phyloP scores from a whole-genome alignment of 176 grass and related monocot species.

The Ensete glaucum region DNA sequence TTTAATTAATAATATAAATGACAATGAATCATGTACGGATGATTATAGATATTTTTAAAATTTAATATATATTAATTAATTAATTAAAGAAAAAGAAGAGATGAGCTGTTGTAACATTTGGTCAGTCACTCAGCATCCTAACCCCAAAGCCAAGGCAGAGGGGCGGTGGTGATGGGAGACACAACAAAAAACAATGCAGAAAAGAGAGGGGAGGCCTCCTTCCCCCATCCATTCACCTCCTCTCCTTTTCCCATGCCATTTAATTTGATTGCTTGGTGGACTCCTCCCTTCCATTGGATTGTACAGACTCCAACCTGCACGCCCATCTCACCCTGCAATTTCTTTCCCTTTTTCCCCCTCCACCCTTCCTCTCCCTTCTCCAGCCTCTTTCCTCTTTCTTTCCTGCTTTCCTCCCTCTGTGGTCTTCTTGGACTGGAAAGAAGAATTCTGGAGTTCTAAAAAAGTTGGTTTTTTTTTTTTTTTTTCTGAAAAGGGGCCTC shows the following conservation, averaged over 20 bases:
- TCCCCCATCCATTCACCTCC: slow-evolving; percentile 19
- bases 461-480: not conserved
- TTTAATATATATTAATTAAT: not conserved
- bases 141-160: too few relatives aligned
- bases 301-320: slow-evolving; percentile 14
- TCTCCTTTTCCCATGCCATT: slow-evolving; percentile 22
- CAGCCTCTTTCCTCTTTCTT: not conserved
- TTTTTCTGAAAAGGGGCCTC: not conserved
- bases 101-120: too few relatives aligned
- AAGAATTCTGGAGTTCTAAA: not conserved
- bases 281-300: slow-evolving; percentile 28
- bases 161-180: too few relatives aligned
- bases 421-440: not conserved
- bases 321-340: slow-evolving; percentile 1
- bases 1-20: not conserved
- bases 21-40: not conserved
- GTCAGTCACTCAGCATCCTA: too few relatives aligned
- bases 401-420: not conserved
- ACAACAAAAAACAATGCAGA: too few relatives aligned
- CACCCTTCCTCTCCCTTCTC: not conserved
- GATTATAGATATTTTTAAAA: not conserved
- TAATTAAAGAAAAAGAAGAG: too few relatives aligned
- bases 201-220: not conserved
- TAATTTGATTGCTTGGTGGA: slow-evolving; percentile 23
- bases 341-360: not conserved